phyloP scores from a whole-genome alignment of 139 green algal species.

The Asterochloris sp. region DNA sequence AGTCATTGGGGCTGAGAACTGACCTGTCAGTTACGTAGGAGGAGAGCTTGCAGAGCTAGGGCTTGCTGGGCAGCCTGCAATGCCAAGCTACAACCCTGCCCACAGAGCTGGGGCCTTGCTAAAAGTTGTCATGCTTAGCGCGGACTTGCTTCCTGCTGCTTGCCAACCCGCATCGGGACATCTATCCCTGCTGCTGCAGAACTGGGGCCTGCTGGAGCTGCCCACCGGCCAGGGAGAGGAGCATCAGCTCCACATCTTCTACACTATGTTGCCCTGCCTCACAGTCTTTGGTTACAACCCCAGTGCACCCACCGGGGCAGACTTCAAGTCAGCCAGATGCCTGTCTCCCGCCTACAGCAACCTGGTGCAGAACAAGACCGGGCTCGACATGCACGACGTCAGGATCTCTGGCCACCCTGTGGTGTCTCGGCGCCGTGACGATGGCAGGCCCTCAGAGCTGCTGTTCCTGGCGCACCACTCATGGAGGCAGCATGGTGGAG shows the following conservation, averaged over 20 bases:
- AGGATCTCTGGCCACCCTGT: constrained; percentile 3
- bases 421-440: neutral
- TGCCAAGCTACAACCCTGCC: too few relatives aligned
- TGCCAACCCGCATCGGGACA: too few relatives aligned
- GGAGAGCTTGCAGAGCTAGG: too few relatives aligned
- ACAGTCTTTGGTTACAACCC: neutral
- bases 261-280: neutral
- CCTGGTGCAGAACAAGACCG: neutral
- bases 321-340: neutral
- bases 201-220: neutral
- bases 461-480: neutral
- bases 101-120: too few relatives aligned
- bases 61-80: too few relatives aligned
- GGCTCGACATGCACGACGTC: constrained; percentile 1
- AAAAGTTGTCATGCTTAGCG: too few relatives aligned
- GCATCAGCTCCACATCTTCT: constrained; percentile 6
- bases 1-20: too few relatives aligned
- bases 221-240: neutral
- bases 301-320: neutral
- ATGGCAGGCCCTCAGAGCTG: neutral
- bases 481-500: constrained; percentile 2
- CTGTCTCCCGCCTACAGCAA: neutral
- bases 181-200: neutral
- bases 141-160: too few relatives aligned
- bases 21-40: too few relatives aligned